Evolutionary conservation across 345 rosid genomes (phyloP), one percentile per base, ranked within the genome.

Genomic region (Moricandia arvensis): DNA sequence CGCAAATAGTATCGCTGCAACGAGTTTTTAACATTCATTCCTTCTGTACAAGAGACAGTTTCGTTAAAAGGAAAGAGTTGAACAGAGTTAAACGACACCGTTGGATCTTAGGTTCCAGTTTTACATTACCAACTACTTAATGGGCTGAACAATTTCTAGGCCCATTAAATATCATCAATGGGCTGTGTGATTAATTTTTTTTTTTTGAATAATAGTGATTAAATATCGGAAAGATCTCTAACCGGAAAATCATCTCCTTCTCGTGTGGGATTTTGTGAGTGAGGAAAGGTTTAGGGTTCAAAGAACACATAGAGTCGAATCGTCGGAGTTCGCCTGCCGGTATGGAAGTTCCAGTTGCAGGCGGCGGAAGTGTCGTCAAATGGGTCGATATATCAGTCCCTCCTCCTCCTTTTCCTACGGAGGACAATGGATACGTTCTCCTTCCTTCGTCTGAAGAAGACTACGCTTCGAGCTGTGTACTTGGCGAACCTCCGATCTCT

Each of bases 341-440:
- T 24, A 78, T 79, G 82, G 98, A 92, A 58, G 93, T 95, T 61
- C 97, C 96, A 16, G 70, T 89, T 58, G 63, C 76, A 41, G 88
- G 94, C 75, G 84, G 85, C 77, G 93, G 87, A 68, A 81, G 86
- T 70, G 65, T 92, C 74, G 70, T 92, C 77, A 85, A 80, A 55
- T 92, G 93, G 93, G 58, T 85, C 30, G 87, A 87, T n/a, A 68
- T 92, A 58, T 67, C 88, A 10, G 74, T 95, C 31, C 86, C 86
- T 55, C 69, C 83, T 30, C 70, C 83, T 11, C 58, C 62, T 31
- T 43, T 69, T 59, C 13, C 72, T 34, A 18, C 27, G 21, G 81
- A 55, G 15, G 51, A 73, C 27, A 43, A 31, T 79, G 78, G 27
- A 8, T 68, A 31, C 55, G 55, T 73, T 73, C 65, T 80, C 31